These are phyloP conservation scores for Boletus reticulatus DNA, from an alignment of 768 basidiomycete species.

Conservation along the genomic window DNA sequence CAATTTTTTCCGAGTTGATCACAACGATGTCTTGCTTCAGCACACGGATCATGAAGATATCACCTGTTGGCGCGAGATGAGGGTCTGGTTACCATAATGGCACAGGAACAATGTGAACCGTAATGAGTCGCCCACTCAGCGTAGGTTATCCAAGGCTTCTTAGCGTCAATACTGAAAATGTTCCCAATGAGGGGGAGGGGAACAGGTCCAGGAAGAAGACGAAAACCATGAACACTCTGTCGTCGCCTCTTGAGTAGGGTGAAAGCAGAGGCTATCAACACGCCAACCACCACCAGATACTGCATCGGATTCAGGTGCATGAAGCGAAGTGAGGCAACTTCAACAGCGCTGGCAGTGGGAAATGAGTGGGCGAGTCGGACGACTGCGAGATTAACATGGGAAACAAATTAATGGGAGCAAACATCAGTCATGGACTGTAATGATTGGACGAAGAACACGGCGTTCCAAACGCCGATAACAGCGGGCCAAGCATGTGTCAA, in stretches of 20 bases:
- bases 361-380: no score
- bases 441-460: no score
- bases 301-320: not conserved
- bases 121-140: slow-evolving; percentile 17
- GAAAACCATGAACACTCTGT: not conserved
- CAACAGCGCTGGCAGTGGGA: no score
- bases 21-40: slow-evolving; percentile 23
- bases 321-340: not conserved
- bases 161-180: slow-evolving; percentile 12
- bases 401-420: no score
- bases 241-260: slow-evolving; percentile 1
- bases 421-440: no score
- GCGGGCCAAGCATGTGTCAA: no score
- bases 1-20: slow-evolving; percentile 25
- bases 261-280: not conserved
- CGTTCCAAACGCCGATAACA: no score
- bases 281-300: not conserved
- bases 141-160: slow-evolving; percentile 21
- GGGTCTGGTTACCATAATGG: not conserved
- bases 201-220: slow-evolving; percentile 16
- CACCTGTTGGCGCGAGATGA: slow-evolving; percentile 7
- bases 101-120: slow-evolving; percentile 1
- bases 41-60: slow-evolving; percentile 20
- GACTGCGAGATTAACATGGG: no score
- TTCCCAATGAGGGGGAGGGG: slow-evolving; percentile 18